Conservation (phyloP, 176 grass and related monocot species). For the Bonia amplexicaulis region DNA sequence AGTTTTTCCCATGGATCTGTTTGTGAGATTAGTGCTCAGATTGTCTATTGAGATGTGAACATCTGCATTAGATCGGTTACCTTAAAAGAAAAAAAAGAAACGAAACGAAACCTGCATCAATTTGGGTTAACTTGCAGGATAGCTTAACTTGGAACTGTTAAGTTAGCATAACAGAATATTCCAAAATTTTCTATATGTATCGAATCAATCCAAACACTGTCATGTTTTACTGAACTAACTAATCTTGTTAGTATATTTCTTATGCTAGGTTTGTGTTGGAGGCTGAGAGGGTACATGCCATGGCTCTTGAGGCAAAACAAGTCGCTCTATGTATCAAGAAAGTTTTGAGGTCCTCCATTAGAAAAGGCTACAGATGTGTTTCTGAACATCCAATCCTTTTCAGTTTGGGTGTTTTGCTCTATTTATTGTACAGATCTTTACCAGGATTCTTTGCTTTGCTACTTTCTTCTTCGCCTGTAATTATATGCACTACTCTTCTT, state of each 20-base stretch:
- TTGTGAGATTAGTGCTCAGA: not conserved
- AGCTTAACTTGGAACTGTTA: not conserved
- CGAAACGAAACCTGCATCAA: not conserved
- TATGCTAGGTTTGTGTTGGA: conserved; percentile 42
- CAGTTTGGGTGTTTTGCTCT: conserved; percentile 44
- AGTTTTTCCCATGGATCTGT: conserved; percentile 1
- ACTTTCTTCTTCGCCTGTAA: conserved; percentile 69
- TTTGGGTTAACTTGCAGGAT: not conserved
- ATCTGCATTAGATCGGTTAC: not conserved
- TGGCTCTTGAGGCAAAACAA: conserved; percentile 42
- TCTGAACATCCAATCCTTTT: conserved; percentile 52
- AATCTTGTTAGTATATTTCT: conserved; percentile 2
- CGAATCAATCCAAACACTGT: not conserved
- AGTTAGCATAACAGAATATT: not conserved
- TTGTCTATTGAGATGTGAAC: not conserved
- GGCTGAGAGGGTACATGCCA: conserved; percentile 28
- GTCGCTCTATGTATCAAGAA: conserved; percentile 36
- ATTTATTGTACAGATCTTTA: conserved; percentile 59
- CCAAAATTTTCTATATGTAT: not conserved
- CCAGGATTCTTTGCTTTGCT: conserved; percentile 64
- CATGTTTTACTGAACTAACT: not conserved
- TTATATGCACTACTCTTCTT: conserved; percentile 74
- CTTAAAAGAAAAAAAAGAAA: not conserved
- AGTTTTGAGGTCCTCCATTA: conserved; percentile 58
- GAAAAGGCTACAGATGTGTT: conserved; percentile 47